These are phyloP conservation scores for Aspergillus hancockii DNA, from an alignment of 495 filamentous ascomycete genomes.

Conservation along the genomic window DNA sequence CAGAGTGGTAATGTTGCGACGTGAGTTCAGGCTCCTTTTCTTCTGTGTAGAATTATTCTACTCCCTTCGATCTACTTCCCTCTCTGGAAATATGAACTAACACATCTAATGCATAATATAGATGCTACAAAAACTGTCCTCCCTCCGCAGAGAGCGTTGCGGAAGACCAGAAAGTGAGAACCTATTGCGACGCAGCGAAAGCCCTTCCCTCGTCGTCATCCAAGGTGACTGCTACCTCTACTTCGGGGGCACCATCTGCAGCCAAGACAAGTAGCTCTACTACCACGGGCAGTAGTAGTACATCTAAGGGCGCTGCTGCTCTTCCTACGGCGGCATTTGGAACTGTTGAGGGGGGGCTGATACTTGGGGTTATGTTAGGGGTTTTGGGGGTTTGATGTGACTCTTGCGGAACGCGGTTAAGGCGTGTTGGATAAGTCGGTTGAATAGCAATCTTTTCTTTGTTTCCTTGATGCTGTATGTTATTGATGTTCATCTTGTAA, in stretches of 20 bases:
- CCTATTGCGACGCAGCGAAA: constrained; percentile 38
- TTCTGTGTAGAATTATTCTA: no score
- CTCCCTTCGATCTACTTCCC: no score
- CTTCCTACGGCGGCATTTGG: background rate
- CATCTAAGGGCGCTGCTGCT: background rate
- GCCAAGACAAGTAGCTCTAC: background rate
- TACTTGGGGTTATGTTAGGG: background rate
- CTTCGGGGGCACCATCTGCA: background rate
- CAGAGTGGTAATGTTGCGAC: constrained; percentile 34
- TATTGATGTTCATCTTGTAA: no score
- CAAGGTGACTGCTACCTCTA: background rate
- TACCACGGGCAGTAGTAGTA: background rate
- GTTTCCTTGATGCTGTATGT: background rate
- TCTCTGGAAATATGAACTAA: no score
- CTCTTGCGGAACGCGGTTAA: no score
- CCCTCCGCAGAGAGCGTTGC: constrained; percentile 23
- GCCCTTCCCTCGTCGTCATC: constrained; percentile 13
- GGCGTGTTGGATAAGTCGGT: no score
- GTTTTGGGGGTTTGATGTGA: background rate
- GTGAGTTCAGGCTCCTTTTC: no score
- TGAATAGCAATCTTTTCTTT: no score
- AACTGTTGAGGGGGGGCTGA: background rate
- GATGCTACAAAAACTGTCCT: constrained; percentile 47
- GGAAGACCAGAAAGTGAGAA: constrained; percentile 20
- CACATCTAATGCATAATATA: constrained; percentile 6